These are phyloP conservation scores for Panicum hallii DNA, from an alignment of 202 grass and related monocot species.

Conservation along the genomic window DNA sequence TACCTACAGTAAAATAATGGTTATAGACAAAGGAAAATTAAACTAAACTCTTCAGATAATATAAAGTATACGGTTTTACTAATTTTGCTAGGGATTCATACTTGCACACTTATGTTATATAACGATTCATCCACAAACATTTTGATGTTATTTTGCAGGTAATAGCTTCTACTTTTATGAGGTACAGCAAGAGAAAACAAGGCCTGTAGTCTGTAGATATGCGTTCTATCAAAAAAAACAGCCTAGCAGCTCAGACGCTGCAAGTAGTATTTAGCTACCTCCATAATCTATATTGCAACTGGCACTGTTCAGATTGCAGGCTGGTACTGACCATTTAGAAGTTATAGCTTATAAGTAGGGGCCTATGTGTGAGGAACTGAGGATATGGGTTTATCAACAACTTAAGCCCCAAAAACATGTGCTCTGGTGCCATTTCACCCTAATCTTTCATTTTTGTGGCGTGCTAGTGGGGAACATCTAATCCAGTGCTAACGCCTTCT, in stretches of 20 bases:
- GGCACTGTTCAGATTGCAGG: not conserved
- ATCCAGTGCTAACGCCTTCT: not conserved
- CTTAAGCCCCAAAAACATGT: not conserved
- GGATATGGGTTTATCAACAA: not conserved
- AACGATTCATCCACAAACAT: conserved; percentile 3
- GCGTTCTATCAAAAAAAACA: conserved; percentile 3
- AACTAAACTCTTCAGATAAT: not conserved
- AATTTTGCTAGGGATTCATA: not conserved
- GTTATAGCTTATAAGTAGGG: not conserved
- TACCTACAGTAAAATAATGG: conserved; percentile 57
- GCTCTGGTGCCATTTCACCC: not conserved
- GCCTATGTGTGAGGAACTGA: no score
- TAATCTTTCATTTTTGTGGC: not conserved
- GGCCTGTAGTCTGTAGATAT: not conserved
- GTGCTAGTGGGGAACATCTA: not conserved
- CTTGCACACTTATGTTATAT: not conserved
- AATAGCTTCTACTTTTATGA: not conserved
- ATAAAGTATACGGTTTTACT: not conserved
- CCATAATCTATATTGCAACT: not conserved
- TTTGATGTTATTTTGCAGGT: not conserved
- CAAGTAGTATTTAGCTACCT: not conserved
- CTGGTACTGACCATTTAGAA: not conserved
- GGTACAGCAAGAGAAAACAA: not conserved
- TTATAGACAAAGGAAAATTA: not conserved
- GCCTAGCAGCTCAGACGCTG: not conserved